phyloP scores from a whole-genome alignment of 257 asterid genomes.

The Orobanche coerulescens region DNA sequence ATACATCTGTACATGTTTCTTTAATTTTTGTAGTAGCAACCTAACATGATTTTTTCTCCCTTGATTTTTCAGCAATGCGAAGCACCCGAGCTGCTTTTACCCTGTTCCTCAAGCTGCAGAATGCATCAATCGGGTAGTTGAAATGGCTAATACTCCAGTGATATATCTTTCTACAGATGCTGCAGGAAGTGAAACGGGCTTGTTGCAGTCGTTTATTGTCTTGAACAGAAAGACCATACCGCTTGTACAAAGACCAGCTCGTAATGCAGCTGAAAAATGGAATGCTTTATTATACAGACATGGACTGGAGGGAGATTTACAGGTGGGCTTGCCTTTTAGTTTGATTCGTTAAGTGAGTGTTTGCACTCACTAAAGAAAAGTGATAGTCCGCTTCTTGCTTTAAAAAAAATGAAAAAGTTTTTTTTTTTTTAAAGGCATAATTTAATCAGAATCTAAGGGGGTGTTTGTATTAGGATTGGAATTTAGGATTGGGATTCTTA shows the following conservation, averaged over 20 bases:
- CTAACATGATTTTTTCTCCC: slow-evolving; percentile 3
- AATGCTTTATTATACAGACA: slow-evolving; percentile 90
- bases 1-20: no score
- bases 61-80: slow-evolving; percentile 65
- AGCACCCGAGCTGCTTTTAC: slow-evolving; percentile 80
- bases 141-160: slow-evolving; percentile 63
- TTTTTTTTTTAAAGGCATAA: no score
- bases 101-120: slow-evolving; percentile 96
- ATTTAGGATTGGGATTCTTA: no score
- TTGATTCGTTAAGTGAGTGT: not conserved
- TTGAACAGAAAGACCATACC: slow-evolving; percentile 74
- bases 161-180: slow-evolving; percentile 95
- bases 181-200: slow-evolving; percentile 83
- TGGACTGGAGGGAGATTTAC: slow-evolving; percentile 71
- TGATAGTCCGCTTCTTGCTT: not conserved
- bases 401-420: no score
- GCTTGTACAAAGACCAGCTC: slow-evolving; percentile 80
- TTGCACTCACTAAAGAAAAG: not conserved
- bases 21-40: slow-evolving; percentile 9
- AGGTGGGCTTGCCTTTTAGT: slow-evolving; percentile 42
- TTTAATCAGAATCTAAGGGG: no score
- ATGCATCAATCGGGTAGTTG: slow-evolving; percentile 78
- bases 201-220: slow-evolving; percentile 72
- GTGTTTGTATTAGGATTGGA: no score
- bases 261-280: slow-evolving; percentile 91